Percentiles rank a stretch among this genome's conserved stretches.
These are phyloP conservation scores for Ustilago xerochloae DNA, from an alignment of 1,284 basidiomycete genomes.

Conservation along the genomic window DNA sequence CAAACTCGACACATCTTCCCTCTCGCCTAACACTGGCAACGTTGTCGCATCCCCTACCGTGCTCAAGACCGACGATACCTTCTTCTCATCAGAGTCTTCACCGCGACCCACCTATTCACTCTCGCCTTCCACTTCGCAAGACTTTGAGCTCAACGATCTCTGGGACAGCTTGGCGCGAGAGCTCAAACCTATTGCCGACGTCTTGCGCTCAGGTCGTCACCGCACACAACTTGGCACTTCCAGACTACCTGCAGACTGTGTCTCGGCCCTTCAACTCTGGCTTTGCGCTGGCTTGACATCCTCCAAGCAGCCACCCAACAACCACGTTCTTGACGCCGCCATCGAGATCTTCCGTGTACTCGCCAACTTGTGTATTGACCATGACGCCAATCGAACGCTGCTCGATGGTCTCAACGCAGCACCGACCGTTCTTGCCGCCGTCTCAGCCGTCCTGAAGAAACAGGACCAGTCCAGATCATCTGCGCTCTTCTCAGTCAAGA, in stretches of 20 bases:
- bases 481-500: conserved; percentile 38
- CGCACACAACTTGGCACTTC: conserved; percentile 37
- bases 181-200: conserved; percentile 52
- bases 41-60: conserved; percentile 38
- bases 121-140: conserved; percentile 35
- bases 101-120: conserved; percentile 18
- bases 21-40: conserved; percentile 1
- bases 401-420: conserved; percentile 67
- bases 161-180: conserved; percentile 39
- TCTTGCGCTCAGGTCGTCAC: conserved; percentile 43
- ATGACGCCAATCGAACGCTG: conserved; percentile 43
- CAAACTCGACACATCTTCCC: conserved; percentile 12
- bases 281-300: conserved; percentile 21
- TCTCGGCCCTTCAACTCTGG: conserved; percentile 43
- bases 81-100: conserved; percentile 14
- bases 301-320: conserved; percentile 17
- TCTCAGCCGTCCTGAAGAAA: conserved; percentile 82
- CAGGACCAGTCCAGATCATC: conserved; percentile 68
- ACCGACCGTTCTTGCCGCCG: conserved; percentile 78
- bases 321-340: conserved; percentile 32
- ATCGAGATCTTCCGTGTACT: conserved; percentile 54
- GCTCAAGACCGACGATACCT: conserved; percentile 30
- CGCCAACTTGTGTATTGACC: conserved; percentile 62
- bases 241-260: conserved; percentile 27
- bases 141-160: conserved; percentile 40